Evolutionary conservation across 2,329 filamentous ascomycete genomes (phyloP).

Genomic region (Chaetomium sp.): DNA sequence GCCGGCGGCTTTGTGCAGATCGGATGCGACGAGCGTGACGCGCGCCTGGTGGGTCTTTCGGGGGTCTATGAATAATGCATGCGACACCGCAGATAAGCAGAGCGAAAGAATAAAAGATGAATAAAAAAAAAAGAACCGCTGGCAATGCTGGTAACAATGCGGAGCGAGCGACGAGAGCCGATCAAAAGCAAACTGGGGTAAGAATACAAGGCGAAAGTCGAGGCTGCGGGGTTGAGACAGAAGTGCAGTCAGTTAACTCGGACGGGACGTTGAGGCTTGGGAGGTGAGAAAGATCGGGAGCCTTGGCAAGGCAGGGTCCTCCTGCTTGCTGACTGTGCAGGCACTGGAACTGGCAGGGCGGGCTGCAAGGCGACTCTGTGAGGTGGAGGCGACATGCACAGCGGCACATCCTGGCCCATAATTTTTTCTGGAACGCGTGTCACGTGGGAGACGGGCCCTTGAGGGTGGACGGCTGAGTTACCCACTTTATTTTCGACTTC

Average conservation of each 20-base stretch:
- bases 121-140: neutral
- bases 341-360: too few species aligned
- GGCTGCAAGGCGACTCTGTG: neutral
- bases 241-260: neutral
- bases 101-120: neutral
- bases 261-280: neutral
- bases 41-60: neutral
- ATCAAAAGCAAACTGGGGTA: neutral
- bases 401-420: constrained; percentile 2
- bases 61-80: neutral
- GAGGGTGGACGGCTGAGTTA: too few species aligned
- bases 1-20: neutral
- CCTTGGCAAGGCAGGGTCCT: constrained; percentile 2
- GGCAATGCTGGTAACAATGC: neutral
- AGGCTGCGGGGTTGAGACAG: constrained; percentile 17
- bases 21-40: neutral
- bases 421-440: neutral
- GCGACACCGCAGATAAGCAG: neutral
- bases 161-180: neutral
- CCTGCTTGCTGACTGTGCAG: neutral
- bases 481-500: neutral
- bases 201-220: neutral
- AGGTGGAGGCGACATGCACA: neutral
- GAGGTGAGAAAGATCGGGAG: constrained; percentile 3
- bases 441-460: neutral